Evolutionary conservation across 1,284 basidiomycete species (phyloP).

Genomic region (Coniferiporia weirii): DNA sequence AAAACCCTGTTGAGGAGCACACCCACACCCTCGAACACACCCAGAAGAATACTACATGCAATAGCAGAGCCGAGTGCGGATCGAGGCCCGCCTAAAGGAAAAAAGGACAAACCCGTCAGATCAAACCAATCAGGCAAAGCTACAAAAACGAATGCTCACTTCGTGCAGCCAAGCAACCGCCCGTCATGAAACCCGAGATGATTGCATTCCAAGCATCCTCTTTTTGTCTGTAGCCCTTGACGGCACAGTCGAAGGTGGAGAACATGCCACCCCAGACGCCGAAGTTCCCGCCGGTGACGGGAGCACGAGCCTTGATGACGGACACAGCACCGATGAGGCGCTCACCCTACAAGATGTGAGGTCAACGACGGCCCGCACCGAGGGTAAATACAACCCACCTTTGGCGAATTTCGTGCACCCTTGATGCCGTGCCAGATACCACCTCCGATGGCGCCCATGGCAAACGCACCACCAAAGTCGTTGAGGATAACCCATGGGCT

Average conservation of each 20-base stretch:
- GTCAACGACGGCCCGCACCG: background rate
- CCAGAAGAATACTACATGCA: slow-evolving; percentile 93
- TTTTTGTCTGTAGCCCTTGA: slow-evolving; percentile 96
- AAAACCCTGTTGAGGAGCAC: slow-evolving; percentile 82
- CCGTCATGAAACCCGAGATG: slow-evolving; percentile 96
- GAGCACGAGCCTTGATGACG: slow-evolving; percentile 97
- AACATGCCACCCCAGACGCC: slow-evolving; percentile 98
- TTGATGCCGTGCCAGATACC: slow-evolving; percentile 99
- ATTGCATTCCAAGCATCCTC: slow-evolving; percentile 99
- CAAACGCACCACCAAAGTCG: slow-evolving; percentile 96
- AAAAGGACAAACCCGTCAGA: background rate
- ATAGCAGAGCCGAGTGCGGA: slow-evolving; percentile 88
- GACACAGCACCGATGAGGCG: slow-evolving; percentile 90
- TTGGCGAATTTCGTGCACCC: slow-evolving; percentile 93
- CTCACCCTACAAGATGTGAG: slow-evolving; percentile 63
- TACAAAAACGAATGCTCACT: slow-evolving; percentile 52
- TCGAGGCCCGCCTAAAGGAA: slow-evolving; percentile 75
- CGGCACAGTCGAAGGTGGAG: slow-evolving; percentile 95
- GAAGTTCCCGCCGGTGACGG: slow-evolving; percentile 97
- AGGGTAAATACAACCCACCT: slow-evolving; percentile 47
- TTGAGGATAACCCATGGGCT: slow-evolving; percentile 99
- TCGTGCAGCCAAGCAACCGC: slow-evolving; percentile 91
- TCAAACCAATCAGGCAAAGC: background rate
- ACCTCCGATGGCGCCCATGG: slow-evolving; percentile 94
- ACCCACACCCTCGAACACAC: slow-evolving; percentile 95